phyloP scores from a whole-genome alignment of 106 monocot genomes.

The Dendrobium chrysotoxum region DNA sequence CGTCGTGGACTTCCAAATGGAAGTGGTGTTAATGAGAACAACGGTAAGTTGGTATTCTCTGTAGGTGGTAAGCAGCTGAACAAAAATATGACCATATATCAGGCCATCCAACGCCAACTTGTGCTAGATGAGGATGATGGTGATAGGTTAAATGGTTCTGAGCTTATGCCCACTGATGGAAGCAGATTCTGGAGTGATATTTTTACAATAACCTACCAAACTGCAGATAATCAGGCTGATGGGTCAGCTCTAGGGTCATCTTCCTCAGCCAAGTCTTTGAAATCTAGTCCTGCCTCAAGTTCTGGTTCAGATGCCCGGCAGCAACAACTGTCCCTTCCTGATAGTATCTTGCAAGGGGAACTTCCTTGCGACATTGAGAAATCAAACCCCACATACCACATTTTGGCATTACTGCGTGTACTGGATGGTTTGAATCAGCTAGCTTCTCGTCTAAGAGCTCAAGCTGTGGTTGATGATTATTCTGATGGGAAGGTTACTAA shows the following conservation, averaged over 20 bases:
- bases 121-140: conserved; percentile 74
- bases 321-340: conserved; percentile 70
- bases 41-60: conserved; percentile 76
- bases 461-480: conserved; percentile 66
- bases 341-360: conserved; percentile 88
- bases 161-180: conserved; percentile 55
- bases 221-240: conserved; percentile 60
- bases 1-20: conserved; percentile 37
- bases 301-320: conserved; percentile 23
- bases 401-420: conserved; percentile 82
- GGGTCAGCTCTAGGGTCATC: conserved; percentile 40
- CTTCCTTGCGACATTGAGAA: conserved; percentile 95
- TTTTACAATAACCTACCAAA: conserved; percentile 92
- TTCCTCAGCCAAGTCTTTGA: conserved; percentile 29
- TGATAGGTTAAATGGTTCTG: conserved; percentile 55
- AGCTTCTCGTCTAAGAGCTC: conserved; percentile 75
- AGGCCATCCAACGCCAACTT: conserved; percentile 87
- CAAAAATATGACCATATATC: conserved; percentile 87
- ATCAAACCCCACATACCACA: conserved; percentile 72
- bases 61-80: conserved; percentile 80
- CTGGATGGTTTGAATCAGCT: conserved; percentile 85
- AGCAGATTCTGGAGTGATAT: conserved; percentile 81
- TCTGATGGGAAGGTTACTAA: conserved; percentile 56
- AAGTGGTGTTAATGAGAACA: conserved; percentile 35
- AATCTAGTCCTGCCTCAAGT: conserved; percentile 47